These are phyloP conservation scores for Ogataea polymorpha DNA, from an alignment of 805 yeast genomes.

Conservation along the genomic window DNA sequence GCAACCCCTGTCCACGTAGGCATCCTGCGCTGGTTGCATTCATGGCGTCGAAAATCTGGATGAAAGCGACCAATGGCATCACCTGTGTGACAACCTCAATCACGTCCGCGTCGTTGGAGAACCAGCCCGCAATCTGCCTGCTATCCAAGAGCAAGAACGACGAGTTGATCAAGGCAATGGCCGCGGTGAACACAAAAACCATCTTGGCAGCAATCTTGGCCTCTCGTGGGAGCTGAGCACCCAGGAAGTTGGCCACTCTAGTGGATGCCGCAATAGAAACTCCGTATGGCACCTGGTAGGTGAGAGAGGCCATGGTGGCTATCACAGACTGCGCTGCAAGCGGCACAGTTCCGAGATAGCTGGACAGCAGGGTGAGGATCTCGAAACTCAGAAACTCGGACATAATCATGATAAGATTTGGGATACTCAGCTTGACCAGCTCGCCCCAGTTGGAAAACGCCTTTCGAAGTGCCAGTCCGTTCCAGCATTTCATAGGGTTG, in stretches of 20 bases:
- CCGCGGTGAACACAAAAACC: slow-evolving; percentile 26
- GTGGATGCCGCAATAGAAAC: slow-evolving; percentile 74
- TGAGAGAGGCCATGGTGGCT: slow-evolving; percentile 61
- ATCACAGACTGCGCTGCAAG: slow-evolving; percentile 75
- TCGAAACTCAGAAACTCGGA: slow-evolving; percentile 82
- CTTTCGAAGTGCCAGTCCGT: slow-evolving; percentile 29
- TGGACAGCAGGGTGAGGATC: slow-evolving; percentile 64
- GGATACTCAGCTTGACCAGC: slow-evolving; percentile 63
- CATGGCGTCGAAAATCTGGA: slow-evolving; percentile 49
- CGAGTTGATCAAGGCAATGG: slow-evolving; percentile 25
- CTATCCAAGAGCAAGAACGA: slow-evolving; percentile 27
- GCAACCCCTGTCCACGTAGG: slow-evolving; percentile 57
- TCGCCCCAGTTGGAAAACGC: slow-evolving; percentile 58
- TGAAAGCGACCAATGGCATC: slow-evolving; percentile 32
- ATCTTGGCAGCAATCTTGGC: slow-evolving; percentile 29
- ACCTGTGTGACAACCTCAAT: slow-evolving; percentile 25
- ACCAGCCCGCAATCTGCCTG: slow-evolving; percentile 27
- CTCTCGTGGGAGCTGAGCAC: slow-evolving; percentile 43
- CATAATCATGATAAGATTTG: slow-evolving; percentile 72
- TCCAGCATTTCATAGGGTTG: slow-evolving; percentile 36
- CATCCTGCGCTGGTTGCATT: slow-evolving; percentile 51
- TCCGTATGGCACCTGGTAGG: slow-evolving; percentile 76
- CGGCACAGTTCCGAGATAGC: slow-evolving; percentile 57
- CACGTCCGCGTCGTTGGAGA: slow-evolving; percentile 32
- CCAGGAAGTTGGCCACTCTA: slow-evolving; percentile 72